phyloP scores from a whole-genome alignment of 352 stramenopile species.

The Pilasporangium apinafurcum region DNA sequence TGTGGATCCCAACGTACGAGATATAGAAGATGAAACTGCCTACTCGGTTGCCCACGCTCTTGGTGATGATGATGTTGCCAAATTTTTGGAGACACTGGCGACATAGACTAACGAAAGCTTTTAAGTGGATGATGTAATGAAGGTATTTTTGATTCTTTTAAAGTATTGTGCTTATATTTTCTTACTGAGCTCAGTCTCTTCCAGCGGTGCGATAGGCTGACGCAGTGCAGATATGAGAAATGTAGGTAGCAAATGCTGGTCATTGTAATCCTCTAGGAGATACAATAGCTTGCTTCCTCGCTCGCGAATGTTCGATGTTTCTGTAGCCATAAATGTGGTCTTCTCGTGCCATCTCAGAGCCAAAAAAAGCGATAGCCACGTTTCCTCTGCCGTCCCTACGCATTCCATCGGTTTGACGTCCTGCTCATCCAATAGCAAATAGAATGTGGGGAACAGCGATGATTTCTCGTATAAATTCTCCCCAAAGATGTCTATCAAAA shows the following conservation, averaged over 20 bases:
- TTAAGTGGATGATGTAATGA: neutral
- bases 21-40: conserved; percentile 65
- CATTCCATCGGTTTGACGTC: conserved; percentile 40
- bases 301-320: conserved; percentile 9
- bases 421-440: conserved; percentile 18
- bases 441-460: conserved; percentile 19
- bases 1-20: conserved; percentile 53
- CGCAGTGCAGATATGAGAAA: conserved; percentile 15
- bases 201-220: conserved; percentile 9
- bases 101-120: neutral
- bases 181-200: neutral
- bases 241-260: conserved; percentile 17
- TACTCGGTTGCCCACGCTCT: conserved; percentile 65
- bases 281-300: conserved; percentile 14
- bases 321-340: conserved; percentile 13
- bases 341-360: conserved; percentile 9
- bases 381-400: conserved; percentile 25
- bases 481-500: conserved; percentile 20
- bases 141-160: neutral
- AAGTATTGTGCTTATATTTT: neutral
- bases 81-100: conserved; percentile 44
- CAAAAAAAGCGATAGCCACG: conserved; percentile 28
- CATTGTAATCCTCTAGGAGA: conserved; percentile 25
- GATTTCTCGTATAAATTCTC: conserved; percentile 25
- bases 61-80: conserved; percentile 65